These are phyloP conservation scores for Austroboletus niveus DNA, from an alignment of 1,284 basidiomycete species.

Conservation along the genomic window DNA sequence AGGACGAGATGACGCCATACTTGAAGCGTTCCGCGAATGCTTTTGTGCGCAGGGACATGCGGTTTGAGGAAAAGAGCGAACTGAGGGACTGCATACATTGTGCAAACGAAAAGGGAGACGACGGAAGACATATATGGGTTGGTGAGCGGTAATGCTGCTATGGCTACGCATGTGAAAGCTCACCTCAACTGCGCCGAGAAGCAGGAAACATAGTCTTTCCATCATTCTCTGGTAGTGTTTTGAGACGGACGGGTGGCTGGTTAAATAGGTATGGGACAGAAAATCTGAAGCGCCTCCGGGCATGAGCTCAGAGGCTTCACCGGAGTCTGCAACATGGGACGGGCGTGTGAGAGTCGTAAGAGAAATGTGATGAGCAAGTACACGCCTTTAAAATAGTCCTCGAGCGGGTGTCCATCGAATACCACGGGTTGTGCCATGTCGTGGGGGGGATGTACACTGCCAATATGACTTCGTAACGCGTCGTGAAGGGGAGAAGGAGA, in stretches of 20 bases:
- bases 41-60: constrained; percentile 31
- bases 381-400: constrained; percentile 69
- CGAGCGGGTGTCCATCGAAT: constrained; percentile 74
- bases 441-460: constrained; percentile 22
- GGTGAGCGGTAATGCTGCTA: constrained; percentile 12
- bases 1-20: constrained; percentile 81
- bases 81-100: constrained; percentile 31
- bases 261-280: constrained; percentile 18
- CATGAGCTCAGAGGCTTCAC: constrained; percentile 48
- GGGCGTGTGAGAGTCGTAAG: constrained; percentile 14
- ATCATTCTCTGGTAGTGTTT: constrained; percentile 24
- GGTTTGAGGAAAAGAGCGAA: constrained; percentile 27
- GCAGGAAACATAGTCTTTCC: constrained; percentile 25
- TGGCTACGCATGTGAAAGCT: constrained; percentile 13
- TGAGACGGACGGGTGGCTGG: constrained; percentile 7
- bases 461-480: constrained; percentile 16
- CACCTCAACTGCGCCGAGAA: constrained; percentile 27
- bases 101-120: neutral
- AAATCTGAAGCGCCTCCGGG: constrained; percentile 34
- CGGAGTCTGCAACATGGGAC: constrained; percentile 45
- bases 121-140: neutral
- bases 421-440: constrained; percentile 69
- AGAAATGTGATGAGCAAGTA: constrained; percentile 8
- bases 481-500: constrained; percentile 24
- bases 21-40: constrained; percentile 78